Conservation (phyloP, 345 rosid genomes). For the Geranium brycei region DNA sequence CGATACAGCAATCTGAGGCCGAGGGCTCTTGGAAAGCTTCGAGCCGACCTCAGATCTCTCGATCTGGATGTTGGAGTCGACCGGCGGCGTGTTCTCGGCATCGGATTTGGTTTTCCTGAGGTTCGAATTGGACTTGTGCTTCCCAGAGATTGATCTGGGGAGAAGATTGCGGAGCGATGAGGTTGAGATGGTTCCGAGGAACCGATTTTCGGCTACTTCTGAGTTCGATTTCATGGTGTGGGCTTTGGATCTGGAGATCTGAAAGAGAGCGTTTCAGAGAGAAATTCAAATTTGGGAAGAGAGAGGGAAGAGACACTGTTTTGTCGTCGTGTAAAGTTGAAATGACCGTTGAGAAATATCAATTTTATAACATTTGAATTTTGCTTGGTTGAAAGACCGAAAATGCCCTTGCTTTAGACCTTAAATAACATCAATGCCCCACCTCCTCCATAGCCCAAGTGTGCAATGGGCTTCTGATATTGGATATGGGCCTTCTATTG, state of each 20-base stretch:
- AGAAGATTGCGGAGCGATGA: conserved; percentile 58
- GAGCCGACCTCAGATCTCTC: conserved; percentile 11
- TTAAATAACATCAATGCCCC: too few species aligned
- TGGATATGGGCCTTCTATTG: too few species aligned
- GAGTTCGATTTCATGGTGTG: conserved; percentile 13
- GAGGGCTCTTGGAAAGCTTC: conserved; percentile 12
- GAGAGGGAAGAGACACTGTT: conserved; percentile 8
- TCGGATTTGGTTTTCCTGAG: conserved; percentile 23
- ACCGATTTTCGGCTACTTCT: conserved; percentile 20
- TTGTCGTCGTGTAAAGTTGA: conserved; percentile 11
- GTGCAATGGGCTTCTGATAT: too few species aligned
- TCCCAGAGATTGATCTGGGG: conserved; percentile 49
- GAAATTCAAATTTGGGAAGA: conserved; percentile 11
- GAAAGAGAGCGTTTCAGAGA: conserved; percentile 3
- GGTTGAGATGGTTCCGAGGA: conserved; percentile 34
- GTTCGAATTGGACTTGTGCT: conserved; percentile 22
- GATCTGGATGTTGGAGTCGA: conserved; percentile 42
- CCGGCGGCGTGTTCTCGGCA: conserved; percentile 58
- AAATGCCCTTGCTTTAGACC: background rate
- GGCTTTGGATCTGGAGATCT: conserved; percentile 1
- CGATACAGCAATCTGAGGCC: conserved; percentile 14
- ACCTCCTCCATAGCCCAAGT: too few species aligned
- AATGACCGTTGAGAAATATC: background rate
- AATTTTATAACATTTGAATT: background rate
- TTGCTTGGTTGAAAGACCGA: background rate